A percentile compares a stretch with the other conserved stretches of the same genome.
These are phyloP conservation scores for Skeletonema costatum DNA, from an alignment of 108 stramenopile species.

Conservation along the genomic window DNA sequence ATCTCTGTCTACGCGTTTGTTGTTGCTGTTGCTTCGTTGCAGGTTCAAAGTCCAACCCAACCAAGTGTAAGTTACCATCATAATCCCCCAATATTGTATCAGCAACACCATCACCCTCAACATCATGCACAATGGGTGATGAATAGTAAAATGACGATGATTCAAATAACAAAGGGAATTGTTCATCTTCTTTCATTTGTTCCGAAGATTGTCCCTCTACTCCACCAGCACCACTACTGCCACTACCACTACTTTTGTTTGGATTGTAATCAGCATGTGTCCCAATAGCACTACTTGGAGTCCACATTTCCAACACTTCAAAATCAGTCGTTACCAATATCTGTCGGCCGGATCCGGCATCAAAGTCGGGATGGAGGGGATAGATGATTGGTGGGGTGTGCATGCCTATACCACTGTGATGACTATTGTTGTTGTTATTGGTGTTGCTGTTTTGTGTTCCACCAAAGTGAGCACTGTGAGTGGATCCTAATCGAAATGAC, in stretches of 20 bases:
- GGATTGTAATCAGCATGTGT: constrained; percentile 14
- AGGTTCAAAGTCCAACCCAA: constrained; percentile 59
- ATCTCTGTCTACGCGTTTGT: constrained; percentile 38
- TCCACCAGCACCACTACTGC: constrained; percentile 12
- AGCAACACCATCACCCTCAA: constrained; percentile 71
- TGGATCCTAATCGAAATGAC: constrained; percentile 67
- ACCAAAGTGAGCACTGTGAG: constrained; percentile 44
- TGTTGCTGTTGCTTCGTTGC: not conserved
- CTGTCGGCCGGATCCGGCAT: constrained; percentile 74
- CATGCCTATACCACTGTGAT: constrained; percentile 6
- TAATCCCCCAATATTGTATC: constrained; percentile 81
- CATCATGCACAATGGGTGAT: constrained; percentile 69
- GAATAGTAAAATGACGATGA: constrained; percentile 68
- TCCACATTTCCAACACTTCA: constrained; percentile 80
- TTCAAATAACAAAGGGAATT: constrained; percentile 81
- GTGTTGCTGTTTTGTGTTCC: constrained; percentile 1
- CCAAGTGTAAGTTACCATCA: constrained; percentile 73
- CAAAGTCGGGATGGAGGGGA: constrained; percentile 70
- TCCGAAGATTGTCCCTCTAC: constrained; percentile 44
- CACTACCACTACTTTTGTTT: not conserved
- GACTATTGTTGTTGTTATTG: not conserved
- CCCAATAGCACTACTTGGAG: constrained; percentile 52
- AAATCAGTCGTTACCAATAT: constrained; percentile 73
- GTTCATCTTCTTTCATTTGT: constrained; percentile 66
- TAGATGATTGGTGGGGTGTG: constrained; percentile 69